These are phyloP conservation scores for Pulveroboletus sp. DNA, from an alignment of 768 basidiomycete species.

Conservation along the genomic window DNA sequence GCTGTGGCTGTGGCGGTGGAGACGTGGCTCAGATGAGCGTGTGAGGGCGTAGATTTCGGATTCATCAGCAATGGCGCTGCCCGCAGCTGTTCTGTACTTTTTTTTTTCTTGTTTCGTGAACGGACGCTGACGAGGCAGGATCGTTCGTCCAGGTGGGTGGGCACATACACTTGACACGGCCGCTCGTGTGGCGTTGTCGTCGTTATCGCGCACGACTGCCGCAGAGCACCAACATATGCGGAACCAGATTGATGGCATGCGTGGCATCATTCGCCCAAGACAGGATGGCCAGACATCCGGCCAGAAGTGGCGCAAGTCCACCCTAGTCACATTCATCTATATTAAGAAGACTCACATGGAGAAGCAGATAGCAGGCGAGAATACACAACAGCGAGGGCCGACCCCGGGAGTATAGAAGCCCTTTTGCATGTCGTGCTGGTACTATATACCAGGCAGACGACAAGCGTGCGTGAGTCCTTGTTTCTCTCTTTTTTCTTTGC, in stretches of 20 bases:
- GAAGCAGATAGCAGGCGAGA: not conserved
- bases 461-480: no score
- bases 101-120: not conserved
- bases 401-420: not conserved
- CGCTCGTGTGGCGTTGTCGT: no score
- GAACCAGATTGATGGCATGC: not conserved
- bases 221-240: no score
- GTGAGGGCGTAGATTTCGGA: no score
- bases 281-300: not conserved
- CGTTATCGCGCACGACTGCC: no score
- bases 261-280: not conserved
- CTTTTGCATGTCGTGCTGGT: not conserved
- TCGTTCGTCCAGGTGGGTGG: not conserved
- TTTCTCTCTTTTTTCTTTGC: not conserved
- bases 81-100: no score
- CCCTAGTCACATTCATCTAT: not conserved
- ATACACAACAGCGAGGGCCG: not conserved
- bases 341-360: slow-evolving; percentile 1
- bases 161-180: not conserved
- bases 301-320: not conserved
- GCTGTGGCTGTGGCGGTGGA: no score
- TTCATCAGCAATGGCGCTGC: no score
- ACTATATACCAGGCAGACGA: not conserved
- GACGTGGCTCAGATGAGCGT: no score
- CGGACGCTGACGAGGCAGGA: not conserved